A percentile compares a stretch with the other conserved stretches of the same genome.
phyloP scores from a whole-genome alignment of 2,329 filamentous ascomycete species.

The Alternaria conjuncta region DNA sequence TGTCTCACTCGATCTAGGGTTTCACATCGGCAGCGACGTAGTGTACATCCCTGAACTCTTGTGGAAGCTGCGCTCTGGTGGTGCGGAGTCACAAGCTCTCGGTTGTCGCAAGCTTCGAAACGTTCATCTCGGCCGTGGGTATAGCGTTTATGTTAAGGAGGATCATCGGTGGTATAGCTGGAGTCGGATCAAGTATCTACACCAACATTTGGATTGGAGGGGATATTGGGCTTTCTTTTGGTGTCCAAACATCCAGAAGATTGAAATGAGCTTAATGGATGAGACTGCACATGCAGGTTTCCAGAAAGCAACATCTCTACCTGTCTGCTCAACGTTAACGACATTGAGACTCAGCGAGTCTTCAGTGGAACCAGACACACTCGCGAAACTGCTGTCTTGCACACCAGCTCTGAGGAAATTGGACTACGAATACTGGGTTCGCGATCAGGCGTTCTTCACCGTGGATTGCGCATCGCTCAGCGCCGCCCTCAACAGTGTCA shows the following conservation, averaged over 20 bases:
- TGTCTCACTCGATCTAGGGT: not conserved
- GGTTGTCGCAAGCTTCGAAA: not conserved
- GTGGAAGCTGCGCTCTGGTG: not conserved
- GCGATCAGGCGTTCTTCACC: not conserved
- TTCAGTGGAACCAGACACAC: not conserved
- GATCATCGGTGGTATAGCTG: not conserved
- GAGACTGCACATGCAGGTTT: not conserved
- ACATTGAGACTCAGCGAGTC: not conserved
- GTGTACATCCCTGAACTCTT: not conserved
- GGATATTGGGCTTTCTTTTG: not conserved
- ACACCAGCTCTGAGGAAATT: not conserved
- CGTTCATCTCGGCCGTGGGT: not conserved
- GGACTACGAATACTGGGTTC: not conserved
- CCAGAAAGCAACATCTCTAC: not conserved
- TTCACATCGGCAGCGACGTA: not conserved
- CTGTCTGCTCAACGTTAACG: not conserved
- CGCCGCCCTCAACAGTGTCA: not conserved
- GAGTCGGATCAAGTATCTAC: not conserved
- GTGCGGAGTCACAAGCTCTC: not conserved
- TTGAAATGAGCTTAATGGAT: not conserved
- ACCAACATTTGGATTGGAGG: not conserved
- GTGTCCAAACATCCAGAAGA: not conserved
- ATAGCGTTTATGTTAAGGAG: not conserved
- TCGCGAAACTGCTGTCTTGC: not conserved
- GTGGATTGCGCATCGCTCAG: not conserved